Conservation (phyloP, 2,329 filamentous ascomycete genomes). For the Juglanconis sp. region DNA sequence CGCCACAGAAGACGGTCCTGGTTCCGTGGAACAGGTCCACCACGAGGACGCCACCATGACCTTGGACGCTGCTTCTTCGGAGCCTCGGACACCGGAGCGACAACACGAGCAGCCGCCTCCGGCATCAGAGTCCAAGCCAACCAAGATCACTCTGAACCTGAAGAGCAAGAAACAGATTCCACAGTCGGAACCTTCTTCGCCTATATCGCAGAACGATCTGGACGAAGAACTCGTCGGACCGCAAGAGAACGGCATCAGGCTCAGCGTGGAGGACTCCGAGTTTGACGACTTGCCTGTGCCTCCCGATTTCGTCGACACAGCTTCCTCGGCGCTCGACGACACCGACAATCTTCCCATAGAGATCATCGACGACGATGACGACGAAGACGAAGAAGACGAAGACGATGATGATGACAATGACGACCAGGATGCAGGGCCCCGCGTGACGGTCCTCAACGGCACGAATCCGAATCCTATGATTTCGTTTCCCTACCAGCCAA, state of each 20-base stretch:
- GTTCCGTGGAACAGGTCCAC: neutral
- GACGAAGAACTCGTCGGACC: slow-evolving; percentile 21
- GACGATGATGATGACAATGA: slow-evolving; percentile 17
- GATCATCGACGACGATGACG: slow-evolving; percentile 36
- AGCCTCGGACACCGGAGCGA: slow-evolving; percentile 42
- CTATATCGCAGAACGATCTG: slow-evolving; percentile 36
- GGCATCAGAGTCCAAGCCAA: slow-evolving; percentile 46
- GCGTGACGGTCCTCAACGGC: slow-evolving; percentile 23
- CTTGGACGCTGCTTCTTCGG: slow-evolving; percentile 36
- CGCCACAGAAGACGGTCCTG: slow-evolving; percentile 16
- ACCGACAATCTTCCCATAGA: slow-evolving; percentile 44
- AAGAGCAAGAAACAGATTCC: slow-evolving; percentile 42
- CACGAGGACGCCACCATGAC: slow-evolving; percentile 36
- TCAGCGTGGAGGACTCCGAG: slow-evolving; percentile 46
- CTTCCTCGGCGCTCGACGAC: slow-evolving; percentile 20
- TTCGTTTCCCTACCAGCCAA: slow-evolving; percentile 43
- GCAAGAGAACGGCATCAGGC: slow-evolving; percentile 32
- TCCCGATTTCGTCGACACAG: neutral
- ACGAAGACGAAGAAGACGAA: slow-evolving; percentile 17
- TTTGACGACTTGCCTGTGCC: slow-evolving; percentile 31
- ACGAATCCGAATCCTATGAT: slow-evolving; percentile 37
- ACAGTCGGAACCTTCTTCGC: slow-evolving; percentile 40
- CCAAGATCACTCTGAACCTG: slow-evolving; percentile 59
- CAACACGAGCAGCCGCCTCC: slow-evolving; percentile 30
- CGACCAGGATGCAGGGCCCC: slow-evolving; percentile 17